Conservation (phyloP, 2,329 filamentous ascomycete species). For the Penicillium sclerotigenum region DNA sequence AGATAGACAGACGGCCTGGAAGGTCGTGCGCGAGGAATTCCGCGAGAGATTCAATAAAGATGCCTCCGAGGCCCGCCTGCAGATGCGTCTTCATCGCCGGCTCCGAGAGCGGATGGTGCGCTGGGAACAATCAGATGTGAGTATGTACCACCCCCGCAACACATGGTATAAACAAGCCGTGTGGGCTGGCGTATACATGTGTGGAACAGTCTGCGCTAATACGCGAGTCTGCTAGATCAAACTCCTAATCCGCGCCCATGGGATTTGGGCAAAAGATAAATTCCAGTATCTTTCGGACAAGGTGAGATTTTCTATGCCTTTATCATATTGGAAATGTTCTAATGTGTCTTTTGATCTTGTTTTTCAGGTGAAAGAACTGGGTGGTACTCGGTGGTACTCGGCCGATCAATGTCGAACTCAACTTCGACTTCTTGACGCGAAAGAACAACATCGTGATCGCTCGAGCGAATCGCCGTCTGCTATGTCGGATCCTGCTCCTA, state of each 20-base stretch:
- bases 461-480: conserved; percentile 17
- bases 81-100: conserved; percentile 42
- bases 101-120: conserved; percentile 34
- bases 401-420: conserved; percentile 38
- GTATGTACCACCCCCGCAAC: conserved; percentile 34
- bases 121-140: conserved; percentile 46
- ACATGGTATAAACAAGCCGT: background rate
- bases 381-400: conserved; percentile 32
- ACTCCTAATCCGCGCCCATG: conserved; percentile 37
- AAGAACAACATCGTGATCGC: conserved; percentile 15
- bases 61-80: conserved; percentile 39
- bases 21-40: conserved; percentile 37
- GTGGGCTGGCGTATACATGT: background rate
- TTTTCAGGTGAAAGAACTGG: conserved; percentile 35
- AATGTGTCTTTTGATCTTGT: background rate
- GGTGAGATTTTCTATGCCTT: conserved; percentile 22
- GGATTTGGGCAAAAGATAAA: conserved; percentile 39
- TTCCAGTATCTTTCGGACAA: conserved; percentile 40
- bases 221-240: conserved; percentile 26
- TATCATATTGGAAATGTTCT: background rate
- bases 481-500: conserved; percentile 21
- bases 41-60: conserved; percentile 38
- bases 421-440: conserved; percentile 27
- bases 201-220: background rate
- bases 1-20: conserved; percentile 40